Evolutionary conservation across 805 yeast genomes (phyloP), one percentile per base, ranked within the genome.

Genomic region (Lipomyces yamanashiensis): DNA sequence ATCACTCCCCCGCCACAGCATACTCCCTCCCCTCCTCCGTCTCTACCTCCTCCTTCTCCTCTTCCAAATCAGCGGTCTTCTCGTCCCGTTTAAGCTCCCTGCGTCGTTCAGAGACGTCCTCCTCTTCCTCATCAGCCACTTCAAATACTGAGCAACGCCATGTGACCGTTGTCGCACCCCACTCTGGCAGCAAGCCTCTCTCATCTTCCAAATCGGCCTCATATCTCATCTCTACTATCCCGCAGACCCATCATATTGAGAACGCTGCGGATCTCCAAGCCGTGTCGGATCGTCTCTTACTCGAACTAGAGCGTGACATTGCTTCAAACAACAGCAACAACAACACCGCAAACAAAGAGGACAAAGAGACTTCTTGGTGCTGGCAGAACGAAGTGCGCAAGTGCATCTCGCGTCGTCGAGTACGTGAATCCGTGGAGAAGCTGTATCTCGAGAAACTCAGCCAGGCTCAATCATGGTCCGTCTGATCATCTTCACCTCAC

Each of bases 371-470:
- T 2, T 37, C 57, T 7, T 64, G 66, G 66, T 60, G 67, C 59
- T 64, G 68, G 68, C 52, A 50, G 19, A 58, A 63, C 47, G 68
- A 64, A 23, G 67, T 64, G 23, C 67, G 63, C 28, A 64, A 64
- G 44, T 64, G 61, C 48, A 49, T 64, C 13, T 48, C 61, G 13
- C 62, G 68, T 10, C 62, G 67, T 17, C 48, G 41, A 37, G 33
- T 64, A 28, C 59, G 68, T 8, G 67, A 64, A 43, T 48, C 41
- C 23, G 19, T 64, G 10, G 62, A 64, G 43, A 60, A 50, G 39
- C 15, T 62, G n/a, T 44, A 41, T 23, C 7, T n/a, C 1, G 66
- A 62, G 48, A 49, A 55, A 49, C n/a, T 48, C 33, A 5, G 44
- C 28, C 51, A 15, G 40, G 15, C 51, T 5, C 51, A 33, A 33